These are phyloP conservation scores for Marchantia paleacea DNA, from an alignment of 225 moss, liverwort and hornwort species.

Conservation along the genomic window DNA sequence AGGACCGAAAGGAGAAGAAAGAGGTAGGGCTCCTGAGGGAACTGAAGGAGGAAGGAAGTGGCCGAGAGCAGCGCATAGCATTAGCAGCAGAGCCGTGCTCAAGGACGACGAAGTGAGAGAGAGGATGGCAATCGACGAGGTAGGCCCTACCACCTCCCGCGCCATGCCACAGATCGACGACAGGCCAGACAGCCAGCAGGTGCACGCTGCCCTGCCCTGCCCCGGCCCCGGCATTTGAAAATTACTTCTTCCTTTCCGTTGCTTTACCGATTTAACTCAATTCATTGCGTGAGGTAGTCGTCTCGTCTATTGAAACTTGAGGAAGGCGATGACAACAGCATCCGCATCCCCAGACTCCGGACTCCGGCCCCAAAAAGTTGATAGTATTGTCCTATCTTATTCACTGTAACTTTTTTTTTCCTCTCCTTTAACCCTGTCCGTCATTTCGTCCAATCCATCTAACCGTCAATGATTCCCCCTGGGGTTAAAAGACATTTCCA, in stretches of 20 bases:
- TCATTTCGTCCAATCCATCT: too few relatives aligned
- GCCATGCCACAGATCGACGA: conserved; percentile 2
- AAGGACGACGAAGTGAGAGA: not conserved
- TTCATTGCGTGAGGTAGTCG: not conserved
- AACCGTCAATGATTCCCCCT: too few relatives aligned
- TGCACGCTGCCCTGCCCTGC: not conserved
- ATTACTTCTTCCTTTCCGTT: not conserved
- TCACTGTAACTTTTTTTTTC: too few relatives aligned
- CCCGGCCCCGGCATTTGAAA: not conserved
- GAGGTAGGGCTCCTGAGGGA: too few relatives aligned
- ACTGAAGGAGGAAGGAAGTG: not conserved
- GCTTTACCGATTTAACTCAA: not conserved
- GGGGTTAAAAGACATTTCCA: too few relatives aligned
- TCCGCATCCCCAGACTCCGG: too few relatives aligned
- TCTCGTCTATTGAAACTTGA: not conserved
- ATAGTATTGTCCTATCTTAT: too few relatives aligned
- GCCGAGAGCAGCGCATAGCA: too few relatives aligned
- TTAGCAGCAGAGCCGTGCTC: not conserved
- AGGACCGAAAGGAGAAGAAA: too few relatives aligned
- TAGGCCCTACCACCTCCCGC: not conserved
- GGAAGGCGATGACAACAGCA: not conserved
- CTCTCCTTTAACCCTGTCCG: too few relatives aligned
- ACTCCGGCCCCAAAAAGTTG: too few relatives aligned
- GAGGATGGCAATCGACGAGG: conserved; percentile 1
- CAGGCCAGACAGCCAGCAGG: conserved; percentile 1